Percentiles rank a stretch among this genome's conserved stretches.
Evolutionary conservation across 352 stramenopile species (phyloP).

Genomic region (Nothophytophthora sp.): DNA sequence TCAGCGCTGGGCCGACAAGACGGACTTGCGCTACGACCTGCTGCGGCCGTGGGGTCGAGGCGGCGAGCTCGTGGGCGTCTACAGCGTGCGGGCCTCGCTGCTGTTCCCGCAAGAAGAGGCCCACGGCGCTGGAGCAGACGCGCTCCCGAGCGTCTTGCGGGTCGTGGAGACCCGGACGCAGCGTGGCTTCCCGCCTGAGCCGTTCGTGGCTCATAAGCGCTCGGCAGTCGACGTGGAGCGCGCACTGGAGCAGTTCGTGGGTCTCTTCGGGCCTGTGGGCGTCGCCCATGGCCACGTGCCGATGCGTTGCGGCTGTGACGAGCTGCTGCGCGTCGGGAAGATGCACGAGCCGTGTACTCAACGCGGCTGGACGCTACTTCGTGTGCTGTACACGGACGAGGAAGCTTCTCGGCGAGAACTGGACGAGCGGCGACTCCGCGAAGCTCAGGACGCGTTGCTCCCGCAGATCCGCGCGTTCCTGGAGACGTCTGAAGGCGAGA

Average conservation of each 20-base stretch:
- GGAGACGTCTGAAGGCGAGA: constrained; percentile 53
- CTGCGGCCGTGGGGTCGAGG: constrained; percentile 62
- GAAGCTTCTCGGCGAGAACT: constrained; percentile 45
- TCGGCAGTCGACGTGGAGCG: constrained; percentile 34
- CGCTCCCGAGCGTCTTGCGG: constrained; percentile 55
- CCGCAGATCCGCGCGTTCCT: constrained; percentile 66
- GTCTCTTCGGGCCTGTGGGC: constrained; percentile 63
- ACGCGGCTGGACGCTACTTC: constrained; percentile 58
- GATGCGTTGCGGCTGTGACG: constrained; percentile 77
- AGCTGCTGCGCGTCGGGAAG: constrained; percentile 64
- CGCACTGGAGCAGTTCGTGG: constrained; percentile 62
- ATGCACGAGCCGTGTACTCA: constrained; percentile 68
- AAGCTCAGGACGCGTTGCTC: constrained; percentile 48
- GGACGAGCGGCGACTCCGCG: constrained; percentile 48
- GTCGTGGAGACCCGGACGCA: constrained; percentile 69
- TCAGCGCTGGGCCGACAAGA: constrained; percentile 79
- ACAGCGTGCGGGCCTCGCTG: constrained; percentile 39
- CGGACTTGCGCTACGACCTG: constrained; percentile 69
- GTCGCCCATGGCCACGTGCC: constrained; percentile 56
- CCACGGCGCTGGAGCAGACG: no score
- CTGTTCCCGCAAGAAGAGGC: constrained; percentile 53
- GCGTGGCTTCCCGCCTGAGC: constrained; percentile 64
- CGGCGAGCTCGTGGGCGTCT: constrained; percentile 53
- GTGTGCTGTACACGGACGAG: constrained; percentile 61
- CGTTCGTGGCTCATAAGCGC: constrained; percentile 48